Evolutionary conservation across 2,329 filamentous ascomycete genomes (phyloP).

Genomic region (Arachnomyces sp.): DNA sequence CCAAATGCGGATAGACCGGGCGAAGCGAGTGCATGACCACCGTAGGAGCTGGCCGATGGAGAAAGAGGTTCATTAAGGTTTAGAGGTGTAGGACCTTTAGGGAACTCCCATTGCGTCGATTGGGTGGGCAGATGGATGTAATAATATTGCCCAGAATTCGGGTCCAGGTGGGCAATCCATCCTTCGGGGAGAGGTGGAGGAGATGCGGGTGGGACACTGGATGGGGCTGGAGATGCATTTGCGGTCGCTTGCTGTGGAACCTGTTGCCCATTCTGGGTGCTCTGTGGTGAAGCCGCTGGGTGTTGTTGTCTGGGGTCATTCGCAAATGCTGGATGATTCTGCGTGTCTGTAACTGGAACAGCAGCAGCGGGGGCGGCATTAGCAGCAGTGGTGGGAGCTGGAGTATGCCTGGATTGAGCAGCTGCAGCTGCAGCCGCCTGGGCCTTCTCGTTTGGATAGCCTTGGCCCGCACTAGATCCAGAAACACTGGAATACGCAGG

Average conservation of each 20-base stretch:
- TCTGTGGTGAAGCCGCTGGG: slow-evolving; percentile 23
- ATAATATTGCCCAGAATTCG: slow-evolving; percentile 95
- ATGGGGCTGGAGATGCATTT: slow-evolving; percentile 27
- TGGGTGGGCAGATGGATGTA: slow-evolving; percentile 95
- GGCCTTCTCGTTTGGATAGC: slow-evolving; percentile 73
- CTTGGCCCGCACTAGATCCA: slow-evolving; percentile 40
- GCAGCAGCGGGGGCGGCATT: slow-evolving; percentile 17
- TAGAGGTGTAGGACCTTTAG: slow-evolving; percentile 85
- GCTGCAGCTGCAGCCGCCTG: slow-evolving; percentile 32
- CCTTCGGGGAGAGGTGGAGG: slow-evolving; percentile 92
- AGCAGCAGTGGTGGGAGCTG: slow-evolving; percentile 13
- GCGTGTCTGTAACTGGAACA: slow-evolving; percentile 27
- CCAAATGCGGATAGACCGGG: slow-evolving; percentile 30
- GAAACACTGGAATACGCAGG: slow-evolving; percentile 86
- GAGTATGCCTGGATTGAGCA: slow-evolving; percentile 16
- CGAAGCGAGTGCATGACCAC: slow-evolving; percentile 53
- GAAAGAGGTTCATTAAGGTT: slow-evolving; percentile 80
- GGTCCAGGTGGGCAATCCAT: slow-evolving; percentile 95
- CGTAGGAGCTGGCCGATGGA: slow-evolving; percentile 68
- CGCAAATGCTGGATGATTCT: slow-evolving; percentile 79
- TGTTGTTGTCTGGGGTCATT: slow-evolving; percentile 59
- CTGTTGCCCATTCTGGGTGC: slow-evolving; percentile 28
- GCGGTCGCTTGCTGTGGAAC: slow-evolving; percentile 20
- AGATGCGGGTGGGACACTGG: slow-evolving; percentile 59
- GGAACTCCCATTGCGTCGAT: slow-evolving; percentile 97